Conservation (phyloP, 1,284 basidiomycete species). For the Microbotryum silenes-acaulis region DNA sequence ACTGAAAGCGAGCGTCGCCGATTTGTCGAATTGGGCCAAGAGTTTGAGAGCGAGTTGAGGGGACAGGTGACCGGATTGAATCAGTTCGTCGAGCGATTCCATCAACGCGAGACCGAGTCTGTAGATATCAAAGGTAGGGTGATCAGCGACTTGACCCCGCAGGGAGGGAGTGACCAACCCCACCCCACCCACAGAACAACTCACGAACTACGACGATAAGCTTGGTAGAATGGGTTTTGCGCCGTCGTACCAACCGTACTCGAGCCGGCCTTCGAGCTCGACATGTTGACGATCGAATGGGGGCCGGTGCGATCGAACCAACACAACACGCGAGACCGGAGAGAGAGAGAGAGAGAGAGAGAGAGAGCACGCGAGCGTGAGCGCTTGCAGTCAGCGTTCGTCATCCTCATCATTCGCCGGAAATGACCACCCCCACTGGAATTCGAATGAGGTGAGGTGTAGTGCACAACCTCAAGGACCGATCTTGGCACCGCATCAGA, state of each 20-base stretch:
- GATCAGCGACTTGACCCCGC: background rate
- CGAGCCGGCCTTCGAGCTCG: background rate
- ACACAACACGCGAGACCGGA: no score
- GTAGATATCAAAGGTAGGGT: background rate
- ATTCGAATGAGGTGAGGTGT: no score
- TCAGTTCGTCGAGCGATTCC: constrained; percentile 97
- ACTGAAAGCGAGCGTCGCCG: constrained; percentile 77
- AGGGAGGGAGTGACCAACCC: background rate
- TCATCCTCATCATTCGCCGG: no score
- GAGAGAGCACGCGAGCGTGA: no score
- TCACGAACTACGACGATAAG: constrained; percentile 28
- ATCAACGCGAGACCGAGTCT: constrained; percentile 96
- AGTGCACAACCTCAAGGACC: no score
- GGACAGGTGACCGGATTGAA: constrained; percentile 92
- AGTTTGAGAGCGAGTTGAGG: constrained; percentile 97
- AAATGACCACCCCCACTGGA: no score
- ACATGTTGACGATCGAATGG: background rate
- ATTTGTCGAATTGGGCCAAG: constrained; percentile 91
- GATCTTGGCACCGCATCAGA: no score
- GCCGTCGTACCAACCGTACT: constrained; percentile 7
- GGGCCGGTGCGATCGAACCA: no score
- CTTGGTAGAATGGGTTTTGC: constrained; percentile 28
- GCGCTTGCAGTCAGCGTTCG: no score
- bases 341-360: no score
- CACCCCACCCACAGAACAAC: background rate